Base-by-base conservation (phyloP, 768 basidiomycete species). In the Suillus weaverae region DNA sequence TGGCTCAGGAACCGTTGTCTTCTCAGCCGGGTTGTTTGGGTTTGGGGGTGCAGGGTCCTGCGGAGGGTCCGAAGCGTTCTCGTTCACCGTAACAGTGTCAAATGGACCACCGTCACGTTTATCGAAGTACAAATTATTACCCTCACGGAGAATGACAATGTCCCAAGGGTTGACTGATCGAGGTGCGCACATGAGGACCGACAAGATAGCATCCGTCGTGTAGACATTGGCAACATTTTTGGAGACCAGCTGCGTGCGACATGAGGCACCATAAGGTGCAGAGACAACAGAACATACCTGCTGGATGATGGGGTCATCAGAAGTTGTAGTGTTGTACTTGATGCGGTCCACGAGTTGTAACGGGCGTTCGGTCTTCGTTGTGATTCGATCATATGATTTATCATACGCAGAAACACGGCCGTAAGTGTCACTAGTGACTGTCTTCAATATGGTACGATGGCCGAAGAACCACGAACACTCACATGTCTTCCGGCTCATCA, bases 141-240 rank as follows among this genome's bases (percentile, higher is more conserved):
- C 96, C 74, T 97, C 95, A 36, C 94, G 90, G 36, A 94, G 84
- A 70, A 99, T 91, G 67, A 99, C 92, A 61, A 99, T 95, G 73
- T 99, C 97, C 97, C 97, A 99, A 5, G 97, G 96, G 78, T 97
- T 95, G 65, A 96, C 94, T 14, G 95, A 95, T 69, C 97, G 85
- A 11, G 95, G 89, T 9, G 97, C 92, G 68, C 92, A 94, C 97
- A 99, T 99, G 68, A 99, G 86, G 35, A 96, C 91, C 66, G 91
- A 90, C 63, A 99, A 87, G 71, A 99, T 97, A 69, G 90, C 88
- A 80, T 99, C 97, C 33, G 97, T 99, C 11, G 95, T 89, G 75
- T 95, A 99, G 62, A 99, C 87, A 39, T 86, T 89, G 20, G 95
- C 97, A 50, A 88, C 84, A 71, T 88, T 87, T 79, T 89, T 91